phyloP scores from a whole-genome alignment of 139 green algal species.

The Chlamydomonas incerta region DNA sequence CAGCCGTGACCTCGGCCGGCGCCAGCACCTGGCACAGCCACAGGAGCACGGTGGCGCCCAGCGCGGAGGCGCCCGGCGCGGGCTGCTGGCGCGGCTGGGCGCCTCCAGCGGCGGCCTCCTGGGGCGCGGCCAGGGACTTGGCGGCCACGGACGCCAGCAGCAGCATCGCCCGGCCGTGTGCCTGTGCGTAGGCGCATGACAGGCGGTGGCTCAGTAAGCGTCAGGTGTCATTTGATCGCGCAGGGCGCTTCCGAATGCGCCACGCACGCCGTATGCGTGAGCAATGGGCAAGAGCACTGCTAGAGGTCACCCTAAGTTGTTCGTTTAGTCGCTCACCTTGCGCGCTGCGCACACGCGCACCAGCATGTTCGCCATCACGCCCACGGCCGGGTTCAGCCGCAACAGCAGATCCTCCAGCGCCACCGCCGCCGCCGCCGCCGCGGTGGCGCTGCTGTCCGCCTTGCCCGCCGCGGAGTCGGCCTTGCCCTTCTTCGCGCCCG shows the following conservation, averaged over 20 bases:
- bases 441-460: neutral
- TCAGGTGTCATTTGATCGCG: no score
- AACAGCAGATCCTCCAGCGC: slow-evolving; percentile 8
- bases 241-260: no score
- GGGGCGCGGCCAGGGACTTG: neutral
- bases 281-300: no score
- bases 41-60: slow-evolving; percentile 5
- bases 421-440: neutral
- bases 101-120: neutral
- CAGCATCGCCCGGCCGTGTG: slow-evolving; percentile 1
- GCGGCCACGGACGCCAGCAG: neutral
- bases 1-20: neutral
- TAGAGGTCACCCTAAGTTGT: no score
- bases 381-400: neutral
- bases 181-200: neutral
- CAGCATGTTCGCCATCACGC: neutral
- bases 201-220: no score
- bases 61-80: neutral
- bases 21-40: neutral
- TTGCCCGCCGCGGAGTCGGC: neutral
- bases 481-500: neutral
- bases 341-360: slow-evolving; percentile 15
- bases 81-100: neutral
- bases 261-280: no score
- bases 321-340: neutral